These are phyloP conservation scores for Mortierella hygrophila DNA, from an alignment of 192 early-diverging fungal genomes.

Conservation along the genomic window DNA sequence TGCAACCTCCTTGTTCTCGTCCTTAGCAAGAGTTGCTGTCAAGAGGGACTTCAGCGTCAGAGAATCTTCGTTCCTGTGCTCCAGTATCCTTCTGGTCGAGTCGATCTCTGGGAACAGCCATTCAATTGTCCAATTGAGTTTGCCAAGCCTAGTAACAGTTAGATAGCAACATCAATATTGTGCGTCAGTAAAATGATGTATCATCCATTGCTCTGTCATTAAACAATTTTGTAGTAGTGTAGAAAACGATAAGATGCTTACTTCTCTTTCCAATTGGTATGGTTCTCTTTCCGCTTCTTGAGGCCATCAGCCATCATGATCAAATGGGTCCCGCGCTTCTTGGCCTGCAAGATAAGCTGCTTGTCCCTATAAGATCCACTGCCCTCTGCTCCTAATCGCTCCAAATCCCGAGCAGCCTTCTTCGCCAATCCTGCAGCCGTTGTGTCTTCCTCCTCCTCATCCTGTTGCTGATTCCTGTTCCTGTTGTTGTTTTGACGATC, in stretches of 20 bases:
- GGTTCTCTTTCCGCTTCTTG: slow-evolving; percentile 67
- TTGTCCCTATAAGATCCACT: slow-evolving; percentile 47
- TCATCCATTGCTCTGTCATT: background rate
- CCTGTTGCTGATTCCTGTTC: slow-evolving; percentile 3
- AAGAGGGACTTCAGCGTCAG: slow-evolving; percentile 19
- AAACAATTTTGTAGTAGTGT: no score
- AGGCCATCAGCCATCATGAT: slow-evolving; percentile 66
- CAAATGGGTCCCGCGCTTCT: slow-evolving; percentile 54
- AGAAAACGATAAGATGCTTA: slow-evolving; percentile 19
- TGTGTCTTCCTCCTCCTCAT: background rate
- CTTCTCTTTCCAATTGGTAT: slow-evolving; percentile 65
- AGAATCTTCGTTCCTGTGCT: slow-evolving; percentile 41
- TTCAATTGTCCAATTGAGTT: slow-evolving; percentile 65
- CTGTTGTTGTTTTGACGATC: slow-evolving; percentile 14
- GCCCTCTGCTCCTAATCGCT: slow-evolving; percentile 27
- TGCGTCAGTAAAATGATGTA: slow-evolving; percentile 7
- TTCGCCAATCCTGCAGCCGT: slow-evolving; percentile 17
- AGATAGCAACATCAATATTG: background rate
- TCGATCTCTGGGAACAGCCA: slow-evolving; percentile 51
- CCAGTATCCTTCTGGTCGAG: slow-evolving; percentile 20
- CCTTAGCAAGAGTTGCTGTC: slow-evolving; percentile 3
- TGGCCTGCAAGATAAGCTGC: slow-evolving; percentile 54
- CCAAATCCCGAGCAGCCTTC: slow-evolving; percentile 43
- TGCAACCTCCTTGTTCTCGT: slow-evolving; percentile 23
- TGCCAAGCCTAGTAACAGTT: slow-evolving; percentile 39